A percentile compares a stretch with the other conserved stretches of the same genome.
These are phyloP conservation scores for Neohortaea acidophila DNA, from an alignment of 495 filamentous ascomycete genomes.

Conservation along the genomic window DNA sequence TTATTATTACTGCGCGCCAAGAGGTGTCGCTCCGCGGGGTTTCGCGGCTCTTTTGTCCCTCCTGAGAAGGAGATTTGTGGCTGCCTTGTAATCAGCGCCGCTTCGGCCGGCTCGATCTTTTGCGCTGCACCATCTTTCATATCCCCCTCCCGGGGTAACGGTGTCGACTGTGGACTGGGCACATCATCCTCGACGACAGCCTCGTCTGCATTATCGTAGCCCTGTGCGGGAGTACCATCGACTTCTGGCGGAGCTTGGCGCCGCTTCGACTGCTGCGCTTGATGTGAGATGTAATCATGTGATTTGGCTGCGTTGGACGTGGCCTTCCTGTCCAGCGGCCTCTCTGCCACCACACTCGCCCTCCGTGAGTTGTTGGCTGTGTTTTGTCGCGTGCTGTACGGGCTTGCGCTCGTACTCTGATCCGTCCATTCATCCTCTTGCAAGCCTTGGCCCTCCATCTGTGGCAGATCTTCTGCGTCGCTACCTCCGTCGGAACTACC, in stretches of 20 bases:
- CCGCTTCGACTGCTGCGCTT: not conserved
- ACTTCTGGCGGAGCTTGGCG: slow-evolving; percentile 4
- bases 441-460: slow-evolving; percentile 8
- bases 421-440: slow-evolving; percentile 31
- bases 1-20: slow-evolving; percentile 6
- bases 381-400: slow-evolving; percentile 28
- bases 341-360: slow-evolving; percentile 11
- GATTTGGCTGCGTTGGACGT: not conserved
- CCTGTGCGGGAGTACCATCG: slow-evolving; percentile 9
- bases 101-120: too few species aligned
- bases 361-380: slow-evolving; percentile 27
- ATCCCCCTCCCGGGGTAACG: too few species aligned
- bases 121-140: not conserved
- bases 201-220: not conserved
- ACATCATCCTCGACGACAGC: not conserved
- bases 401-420: slow-evolving; percentile 29
- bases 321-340: slow-evolving; percentile 2
- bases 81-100: too few species aligned
- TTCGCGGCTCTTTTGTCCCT: slow-evolving; percentile 9
- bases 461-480: slow-evolving; percentile 9
- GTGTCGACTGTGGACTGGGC: slow-evolving; percentile 2
- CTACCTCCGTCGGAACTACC: slow-evolving; percentile 18
- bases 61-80: slow-evolving; percentile 1
- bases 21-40: slow-evolving; percentile 6
- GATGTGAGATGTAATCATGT: slow-evolving; percentile 1